phyloP scores from a whole-genome alignment of 176 grass and related monocot genomes.

The Panicum miliaceum region DNA sequence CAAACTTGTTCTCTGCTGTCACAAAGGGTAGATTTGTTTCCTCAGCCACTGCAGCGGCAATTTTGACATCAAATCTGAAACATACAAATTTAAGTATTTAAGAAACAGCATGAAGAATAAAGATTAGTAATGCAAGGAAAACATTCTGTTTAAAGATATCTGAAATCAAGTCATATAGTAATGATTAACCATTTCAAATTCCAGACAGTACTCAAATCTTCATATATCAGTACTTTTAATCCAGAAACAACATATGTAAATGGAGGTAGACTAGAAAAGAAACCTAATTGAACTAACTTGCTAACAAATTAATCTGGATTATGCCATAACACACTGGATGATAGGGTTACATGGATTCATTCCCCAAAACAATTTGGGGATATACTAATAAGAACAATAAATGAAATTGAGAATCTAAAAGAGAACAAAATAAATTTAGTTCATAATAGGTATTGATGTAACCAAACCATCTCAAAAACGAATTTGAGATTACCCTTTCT shows the following conservation, averaged over 20 bases:
- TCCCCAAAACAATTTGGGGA: background rate
- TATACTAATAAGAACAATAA: background rate
- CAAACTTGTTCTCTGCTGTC: slow-evolving; percentile 99
- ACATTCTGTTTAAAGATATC: background rate
- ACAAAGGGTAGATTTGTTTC: slow-evolving; percentile 90
- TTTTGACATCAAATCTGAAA: slow-evolving; percentile 98
- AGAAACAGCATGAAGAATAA: slow-evolving; percentile 20
- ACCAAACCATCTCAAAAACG: background rate
- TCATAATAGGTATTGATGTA: background rate
- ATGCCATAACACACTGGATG: slow-evolving; percentile 1
- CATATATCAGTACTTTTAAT: slow-evolving; percentile 10
- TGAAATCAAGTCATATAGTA: slow-evolving; percentile 13
- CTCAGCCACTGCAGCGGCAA: slow-evolving; percentile 84
- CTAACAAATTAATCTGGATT: slow-evolving; percentile 10
- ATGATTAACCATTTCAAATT: slow-evolving; percentile 25
- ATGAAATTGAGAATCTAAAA: background rate
- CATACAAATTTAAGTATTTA: slow-evolving; percentile 27
- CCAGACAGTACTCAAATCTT: background rate
- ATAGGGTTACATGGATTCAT: slow-evolving; percentile 15
- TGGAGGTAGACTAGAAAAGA: background rate
- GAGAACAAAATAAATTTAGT: background rate
- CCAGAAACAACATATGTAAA: background rate
- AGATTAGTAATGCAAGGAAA: slow-evolving; percentile 13
- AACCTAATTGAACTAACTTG: background rate
- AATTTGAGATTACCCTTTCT: slow-evolving; percentile 71